Conservation (phyloP, 2,329 filamentous ascomycete species). For the Sporothrix mexicana region DNA sequence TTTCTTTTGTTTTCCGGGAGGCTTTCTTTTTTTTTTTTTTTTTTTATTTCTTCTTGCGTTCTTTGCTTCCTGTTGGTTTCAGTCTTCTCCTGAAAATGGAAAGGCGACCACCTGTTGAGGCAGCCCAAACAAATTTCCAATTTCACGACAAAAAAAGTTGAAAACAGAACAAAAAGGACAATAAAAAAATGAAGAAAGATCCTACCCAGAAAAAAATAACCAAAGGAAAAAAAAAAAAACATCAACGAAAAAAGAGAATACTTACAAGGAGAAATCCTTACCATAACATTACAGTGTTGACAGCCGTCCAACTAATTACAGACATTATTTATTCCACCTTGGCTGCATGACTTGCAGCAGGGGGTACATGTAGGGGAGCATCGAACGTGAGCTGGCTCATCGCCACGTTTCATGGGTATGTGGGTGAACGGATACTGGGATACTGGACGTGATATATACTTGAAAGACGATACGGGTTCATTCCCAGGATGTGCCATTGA, state of each 20-base stretch:
- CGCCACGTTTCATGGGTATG: not conserved
- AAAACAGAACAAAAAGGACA: not conserved
- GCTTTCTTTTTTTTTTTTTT: constrained; percentile 10
- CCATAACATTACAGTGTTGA: not conserved
- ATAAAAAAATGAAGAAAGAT: not conserved
- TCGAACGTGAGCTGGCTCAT: not conserved
- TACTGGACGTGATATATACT: not conserved
- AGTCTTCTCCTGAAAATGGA: not conserved
- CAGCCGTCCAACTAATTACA: not conserved
- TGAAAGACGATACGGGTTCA: not conserved
- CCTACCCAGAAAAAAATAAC: not conserved
- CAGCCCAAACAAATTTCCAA: not conserved
- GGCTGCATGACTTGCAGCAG: not conserved
- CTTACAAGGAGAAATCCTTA: not conserved
- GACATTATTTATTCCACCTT: not conserved
- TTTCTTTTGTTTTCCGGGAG: not conserved
- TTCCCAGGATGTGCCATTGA: not conserved
- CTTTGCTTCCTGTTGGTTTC: not conserved
- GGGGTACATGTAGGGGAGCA: not conserved
- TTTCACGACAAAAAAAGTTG: not conserved
- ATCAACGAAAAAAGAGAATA: not conserved
- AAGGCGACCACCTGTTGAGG: constrained; percentile 2
- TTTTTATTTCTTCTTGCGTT: not conserved
- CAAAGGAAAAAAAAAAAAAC: not conserved
- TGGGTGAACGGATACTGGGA: not conserved